Evolutionary conservation across 495 filamentous ascomycete genomes (phyloP), one percentile per base, ranked within the genome.

Genomic region (Terfezia claveryi): DNA sequence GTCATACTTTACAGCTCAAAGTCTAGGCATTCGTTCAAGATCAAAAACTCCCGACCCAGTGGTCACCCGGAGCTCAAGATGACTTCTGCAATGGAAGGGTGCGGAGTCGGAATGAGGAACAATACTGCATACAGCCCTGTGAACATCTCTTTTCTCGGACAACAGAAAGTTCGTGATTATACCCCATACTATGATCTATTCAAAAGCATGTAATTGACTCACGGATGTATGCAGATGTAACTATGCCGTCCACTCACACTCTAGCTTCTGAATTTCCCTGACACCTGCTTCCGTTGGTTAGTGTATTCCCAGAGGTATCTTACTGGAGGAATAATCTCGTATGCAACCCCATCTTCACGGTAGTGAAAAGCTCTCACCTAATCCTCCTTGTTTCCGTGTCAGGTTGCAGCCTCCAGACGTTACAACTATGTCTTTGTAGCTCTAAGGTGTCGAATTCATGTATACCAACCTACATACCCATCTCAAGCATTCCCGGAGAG

Each of bases 401-500:
- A 62, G 61, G 60, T 65, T 50, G 62, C 54, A 11, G 59, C 59
- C 17, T 66, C 63, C 17, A 65, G 62, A 57, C 56, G 55, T 17
- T 57, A 66, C 56, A 66, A 66, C 50, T 60, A 62, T 49, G 54
- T 66, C 54, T 89, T 94, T 61, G 74, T 80, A 9, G 89, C 86
- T n/a, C 82, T 80, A 58, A 64, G 68, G 27, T 73, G 80, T 46
- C 69, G 77, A 49, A 81, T 98, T 9, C 74, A 85, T 59, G 76
- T 92, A 54, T 91, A 80, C 67, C 70, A 76, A 38, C 89, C 89
- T 0, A 69, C 67, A 23, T 82, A 77, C 55, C 76, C 81, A 8
- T 72, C 75, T 6, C 82, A 88, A 60, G 65, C 62, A 1, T 67
- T 95, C 9, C 74, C 81, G 0, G 61, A 68, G 0, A 64, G 72